Base-by-base conservation (phyloP, 139 green algal species). In the Chlorella sorokiniana region DNA sequence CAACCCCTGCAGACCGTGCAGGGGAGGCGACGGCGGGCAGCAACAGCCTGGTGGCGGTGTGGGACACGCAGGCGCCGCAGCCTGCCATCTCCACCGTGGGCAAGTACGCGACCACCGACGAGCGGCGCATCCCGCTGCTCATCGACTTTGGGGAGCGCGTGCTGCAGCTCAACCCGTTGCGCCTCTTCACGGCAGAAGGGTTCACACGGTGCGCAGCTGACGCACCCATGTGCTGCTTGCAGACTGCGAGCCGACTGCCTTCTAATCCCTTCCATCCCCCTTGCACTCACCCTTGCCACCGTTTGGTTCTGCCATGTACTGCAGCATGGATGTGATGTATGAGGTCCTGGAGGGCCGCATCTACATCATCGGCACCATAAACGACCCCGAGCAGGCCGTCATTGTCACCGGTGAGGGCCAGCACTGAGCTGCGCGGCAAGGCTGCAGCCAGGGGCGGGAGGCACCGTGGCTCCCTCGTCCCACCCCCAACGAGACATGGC, bases 1-100 rank as follows among this genome's bases (percentile, higher is more conserved):
- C 22, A 6, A 6, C n/a, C 22, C 18, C 56, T n/a, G 56, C 56
- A 65, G 56, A 65, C 64, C 35, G 1, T 38, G 35, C 48, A 79
- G 72, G 72, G 9, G 72, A 45, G 25, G 51, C 51, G 23, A 79
- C 8, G 2, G 72, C 48, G 9, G 72, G n/a, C 51, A 79, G 72
- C 72, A 79, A 79, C 72, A 79, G 35, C 35, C 48, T 79, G 20
- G 29, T 41, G 2, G 35, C 61, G 37, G 51, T 79, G 16, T 79
- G 72, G 72, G 72, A 79, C 37, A 72, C 35, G 64, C 37, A 31
- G 35, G 11, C 64, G 9, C 25, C 25, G 67, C 67, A 74, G 67
- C 67, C 40, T 40, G 8, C 35, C 64, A 71, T 71, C 64, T 27
- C 33, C 33, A 45, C 33, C 35, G 35, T 45, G 40, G 40, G 68